Conservation (phyloP, 1,284 basidiomycete genomes). For the Leucoagaricus sp. region DNA sequence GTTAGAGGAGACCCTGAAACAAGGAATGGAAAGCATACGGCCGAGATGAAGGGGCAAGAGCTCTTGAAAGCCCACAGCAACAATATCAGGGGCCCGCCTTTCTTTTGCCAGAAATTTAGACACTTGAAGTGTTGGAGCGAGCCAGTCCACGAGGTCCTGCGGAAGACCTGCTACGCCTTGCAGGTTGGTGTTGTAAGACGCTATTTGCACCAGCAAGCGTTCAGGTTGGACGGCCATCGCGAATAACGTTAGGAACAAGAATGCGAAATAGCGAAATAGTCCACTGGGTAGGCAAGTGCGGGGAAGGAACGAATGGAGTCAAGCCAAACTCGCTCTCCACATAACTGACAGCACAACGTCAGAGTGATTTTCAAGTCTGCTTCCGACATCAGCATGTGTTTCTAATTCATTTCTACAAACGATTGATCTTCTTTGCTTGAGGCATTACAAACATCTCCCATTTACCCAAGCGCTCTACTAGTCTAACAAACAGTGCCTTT, state of each 20-base stretch:
- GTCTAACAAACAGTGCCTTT: neutral
- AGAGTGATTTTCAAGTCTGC: neutral
- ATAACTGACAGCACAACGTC: neutral
- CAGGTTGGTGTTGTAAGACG: constrained; percentile 85
- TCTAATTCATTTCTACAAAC: neutral
- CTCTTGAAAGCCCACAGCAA: constrained; percentile 90
- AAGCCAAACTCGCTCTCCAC: neutral
- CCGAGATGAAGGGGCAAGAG: constrained; percentile 82
- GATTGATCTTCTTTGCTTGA: too few relatives aligned
- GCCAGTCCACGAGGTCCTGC: constrained; percentile 84
- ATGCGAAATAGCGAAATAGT: neutral
- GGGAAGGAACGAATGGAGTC: constrained; percentile 1
- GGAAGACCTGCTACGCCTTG: constrained; percentile 71
- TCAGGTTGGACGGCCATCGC: constrained; percentile 24
- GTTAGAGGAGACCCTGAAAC: constrained; percentile 6
- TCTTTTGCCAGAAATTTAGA: constrained; percentile 67
- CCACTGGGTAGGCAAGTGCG: neutral
- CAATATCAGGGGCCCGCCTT: constrained; percentile 72
- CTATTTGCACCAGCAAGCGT: constrained; percentile 73
- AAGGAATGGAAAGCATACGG: constrained; percentile 46
- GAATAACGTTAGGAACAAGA: neutral
- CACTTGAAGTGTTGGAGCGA: constrained; percentile 74
- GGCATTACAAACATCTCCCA: too few relatives aligned
- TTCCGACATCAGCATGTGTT: constrained; percentile 10
- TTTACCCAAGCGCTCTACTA: too few relatives aligned